phyloP scores from a whole-genome alignment of 2,329 filamentous ascomycete genomes.

The Colletotrichum aenigma region DNA sequence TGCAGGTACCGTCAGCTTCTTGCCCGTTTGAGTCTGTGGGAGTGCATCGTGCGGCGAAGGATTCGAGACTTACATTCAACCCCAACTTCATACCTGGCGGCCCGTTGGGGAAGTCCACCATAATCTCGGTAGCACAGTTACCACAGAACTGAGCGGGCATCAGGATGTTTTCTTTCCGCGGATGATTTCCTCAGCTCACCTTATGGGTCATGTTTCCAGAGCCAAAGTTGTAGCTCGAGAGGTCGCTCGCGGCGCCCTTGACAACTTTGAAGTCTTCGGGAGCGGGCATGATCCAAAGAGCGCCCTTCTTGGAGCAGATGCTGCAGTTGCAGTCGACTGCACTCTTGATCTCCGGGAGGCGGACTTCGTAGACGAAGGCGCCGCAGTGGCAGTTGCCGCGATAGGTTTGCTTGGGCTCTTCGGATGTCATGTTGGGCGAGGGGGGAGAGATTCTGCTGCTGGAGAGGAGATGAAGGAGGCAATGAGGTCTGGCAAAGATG shows the following conservation, averaged over 20 bases:
- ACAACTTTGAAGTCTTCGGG: slow-evolving; percentile 43
- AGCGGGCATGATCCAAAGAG: slow-evolving; percentile 40
- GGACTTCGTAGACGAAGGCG: slow-evolving; percentile 54
- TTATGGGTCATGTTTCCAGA: slow-evolving; percentile 42
- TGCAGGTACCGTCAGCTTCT: slow-evolving; percentile 23
- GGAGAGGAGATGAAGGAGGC: background rate
- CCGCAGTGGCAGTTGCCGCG: slow-evolving; percentile 64
- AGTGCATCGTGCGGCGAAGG: background rate
- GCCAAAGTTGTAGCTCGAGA: slow-evolving; percentile 51
- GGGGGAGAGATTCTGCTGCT: background rate
- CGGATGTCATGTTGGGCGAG: background rate
- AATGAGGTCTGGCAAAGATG: background rate
- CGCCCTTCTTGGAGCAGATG: slow-evolving; percentile 60
- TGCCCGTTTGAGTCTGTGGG: background rate
- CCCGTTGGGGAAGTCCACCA: slow-evolving; percentile 32
- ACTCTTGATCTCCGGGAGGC: slow-evolving; percentile 61
- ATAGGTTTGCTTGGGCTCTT: slow-evolving; percentile 40
- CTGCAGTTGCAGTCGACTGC: slow-evolving; percentile 69
- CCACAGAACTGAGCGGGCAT: slow-evolving; percentile 50
- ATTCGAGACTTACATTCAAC: slow-evolving; percentile 44
- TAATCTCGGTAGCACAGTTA: slow-evolving; percentile 50
- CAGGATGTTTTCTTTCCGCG: background rate
- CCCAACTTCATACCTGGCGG: slow-evolving; percentile 32
- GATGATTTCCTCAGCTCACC: slow-evolving; percentile 29
- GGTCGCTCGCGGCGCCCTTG: slow-evolving; percentile 44